Conservation (phyloP, 2,329 filamentous ascomycete genomes). For the Allantophomopsis lycopodina region DNA sequence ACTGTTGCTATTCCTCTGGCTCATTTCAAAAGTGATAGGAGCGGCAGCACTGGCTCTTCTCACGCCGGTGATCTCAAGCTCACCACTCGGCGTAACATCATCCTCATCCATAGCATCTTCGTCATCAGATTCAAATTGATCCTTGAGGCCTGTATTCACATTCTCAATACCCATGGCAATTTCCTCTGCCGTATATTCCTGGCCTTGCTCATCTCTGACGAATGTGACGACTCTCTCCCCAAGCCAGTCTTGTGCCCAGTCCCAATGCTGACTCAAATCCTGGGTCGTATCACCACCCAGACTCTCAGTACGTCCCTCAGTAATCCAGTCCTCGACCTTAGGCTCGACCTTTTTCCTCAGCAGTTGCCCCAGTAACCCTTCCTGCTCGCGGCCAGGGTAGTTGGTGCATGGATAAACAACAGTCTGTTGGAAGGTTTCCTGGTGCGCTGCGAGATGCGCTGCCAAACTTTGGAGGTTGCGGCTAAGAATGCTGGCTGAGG, state of each 20-base stretch:
- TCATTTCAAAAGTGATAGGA: neutral
- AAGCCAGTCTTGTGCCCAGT: conserved; percentile 22
- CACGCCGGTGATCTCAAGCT: neutral
- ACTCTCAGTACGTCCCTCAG: conserved; percentile 33
- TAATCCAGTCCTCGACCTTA: conserved; percentile 59
- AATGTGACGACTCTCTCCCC: conserved; percentile 26
- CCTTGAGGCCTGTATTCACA: conserved; percentile 57
- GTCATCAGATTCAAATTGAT: conserved; percentile 22
- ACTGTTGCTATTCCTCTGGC: neutral
- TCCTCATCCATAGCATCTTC: neutral
- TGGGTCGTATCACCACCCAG: conserved; percentile 19
- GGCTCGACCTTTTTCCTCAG: conserved; percentile 78
- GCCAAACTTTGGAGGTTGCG: conserved; percentile 56
- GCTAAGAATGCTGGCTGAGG: conserved; percentile 58
- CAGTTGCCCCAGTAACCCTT: conserved; percentile 51
- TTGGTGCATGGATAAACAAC: conserved; percentile 65
- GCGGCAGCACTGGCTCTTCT: neutral
- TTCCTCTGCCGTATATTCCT: conserved; percentile 62
- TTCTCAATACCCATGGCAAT: conserved; percentile 49
- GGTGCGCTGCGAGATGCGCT: conserved; percentile 48
- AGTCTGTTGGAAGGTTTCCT: conserved; percentile 53
- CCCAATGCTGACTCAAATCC: conserved; percentile 46
- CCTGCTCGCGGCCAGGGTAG: conserved; percentile 57
- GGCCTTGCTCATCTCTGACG: conserved; percentile 33
- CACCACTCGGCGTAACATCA: neutral